These are phyloP conservation scores for Ophiosphaerella herpotricha DNA, from an alignment of 2,329 filamentous ascomycete genomes.

Conservation along the genomic window DNA sequence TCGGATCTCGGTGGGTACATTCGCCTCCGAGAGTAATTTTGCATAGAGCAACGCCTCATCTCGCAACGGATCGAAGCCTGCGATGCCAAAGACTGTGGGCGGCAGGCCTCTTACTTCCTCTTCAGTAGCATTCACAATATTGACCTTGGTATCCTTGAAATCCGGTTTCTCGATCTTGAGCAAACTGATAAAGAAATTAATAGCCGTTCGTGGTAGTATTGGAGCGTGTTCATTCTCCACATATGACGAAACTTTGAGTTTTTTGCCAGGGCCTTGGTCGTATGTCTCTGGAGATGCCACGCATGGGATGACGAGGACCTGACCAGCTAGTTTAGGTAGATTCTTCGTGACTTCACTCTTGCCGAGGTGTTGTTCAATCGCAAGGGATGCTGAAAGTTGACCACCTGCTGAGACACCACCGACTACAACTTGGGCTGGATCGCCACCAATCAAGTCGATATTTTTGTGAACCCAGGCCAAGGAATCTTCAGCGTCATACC, in stretches of 20 bases:
- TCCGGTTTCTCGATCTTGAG: slow-evolving; percentile 28
- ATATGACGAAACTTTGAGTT: slow-evolving; percentile 49
- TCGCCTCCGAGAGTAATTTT: slow-evolving; percentile 47
- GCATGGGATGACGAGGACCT: slow-evolving; percentile 47
- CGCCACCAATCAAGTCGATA: slow-evolving; percentile 46
- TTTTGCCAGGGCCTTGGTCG: slow-evolving; percentile 42
- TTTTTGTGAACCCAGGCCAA: slow-evolving; percentile 60
- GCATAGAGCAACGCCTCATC: slow-evolving; percentile 57
- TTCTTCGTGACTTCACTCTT: slow-evolving; percentile 34
- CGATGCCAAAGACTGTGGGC: slow-evolving; percentile 55
- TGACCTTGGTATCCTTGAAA: slow-evolving; percentile 38
- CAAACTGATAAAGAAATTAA: slow-evolving; percentile 39
- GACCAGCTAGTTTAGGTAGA: slow-evolving; percentile 51
- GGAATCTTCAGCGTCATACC: slow-evolving; percentile 59
- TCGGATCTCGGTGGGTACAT: slow-evolving; percentile 55
- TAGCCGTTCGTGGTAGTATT: slow-evolving; percentile 47
- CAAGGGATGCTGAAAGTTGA: slow-evolving; percentile 55
- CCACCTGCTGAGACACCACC: slow-evolving; percentile 58
- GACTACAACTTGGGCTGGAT: slow-evolving; percentile 52
- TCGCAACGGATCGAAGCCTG: slow-evolving; percentile 55
- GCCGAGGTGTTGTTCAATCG: slow-evolving; percentile 51
- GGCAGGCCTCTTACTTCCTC: slow-evolving; percentile 51
- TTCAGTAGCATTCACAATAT: slow-evolving; percentile 37
- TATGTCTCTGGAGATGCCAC: slow-evolving; percentile 48
- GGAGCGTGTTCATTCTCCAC: slow-evolving; percentile 54